Evolutionary conservation across 2,329 filamentous ascomycete genomes (phyloP).

Genomic region (Cytospora piceae): DNA sequence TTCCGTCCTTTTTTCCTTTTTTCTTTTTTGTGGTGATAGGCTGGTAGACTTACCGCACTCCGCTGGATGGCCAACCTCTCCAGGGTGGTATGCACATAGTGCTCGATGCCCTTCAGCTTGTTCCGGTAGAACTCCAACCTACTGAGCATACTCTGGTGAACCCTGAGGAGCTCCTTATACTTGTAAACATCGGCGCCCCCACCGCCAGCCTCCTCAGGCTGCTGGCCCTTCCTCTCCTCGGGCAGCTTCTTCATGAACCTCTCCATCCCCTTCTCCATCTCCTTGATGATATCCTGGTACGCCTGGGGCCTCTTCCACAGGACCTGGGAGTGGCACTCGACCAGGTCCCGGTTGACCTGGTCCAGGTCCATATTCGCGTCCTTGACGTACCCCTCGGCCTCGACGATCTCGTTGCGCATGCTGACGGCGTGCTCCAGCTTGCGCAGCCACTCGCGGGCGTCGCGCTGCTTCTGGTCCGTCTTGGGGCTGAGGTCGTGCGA

Average conservation of each 20-base stretch:
- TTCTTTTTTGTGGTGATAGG: neutral
- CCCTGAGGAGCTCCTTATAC: conserved; percentile 44
- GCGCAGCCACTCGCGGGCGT: conserved; percentile 65
- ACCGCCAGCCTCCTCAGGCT: conserved; percentile 27
- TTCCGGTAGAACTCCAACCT: conserved; percentile 63
- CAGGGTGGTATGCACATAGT: conserved; percentile 65
- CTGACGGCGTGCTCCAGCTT: conserved; percentile 64
- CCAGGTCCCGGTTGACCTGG: conserved; percentile 62
- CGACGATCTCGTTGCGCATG: conserved; percentile 62
- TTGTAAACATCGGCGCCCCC: conserved; percentile 26
- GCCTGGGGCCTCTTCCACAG: conserved; percentile 67
- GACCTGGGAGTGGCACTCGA: conserved; percentile 66
- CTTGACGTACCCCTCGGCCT: conserved; percentile 56
- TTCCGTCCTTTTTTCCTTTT: too few relatives aligned
- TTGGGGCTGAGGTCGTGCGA: conserved; percentile 59
- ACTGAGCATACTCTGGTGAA: conserved; percentile 57
- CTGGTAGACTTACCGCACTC: conserved; percentile 53
- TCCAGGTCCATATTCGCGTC: conserved; percentile 60
- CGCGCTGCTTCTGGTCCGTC: conserved; percentile 65
- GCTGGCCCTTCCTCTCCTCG: conserved; percentile 30
- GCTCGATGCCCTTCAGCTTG: conserved; percentile 65
- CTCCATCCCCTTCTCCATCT: conserved; percentile 53
- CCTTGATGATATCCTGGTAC: conserved; percentile 56
- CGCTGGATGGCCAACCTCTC: conserved; percentile 65
- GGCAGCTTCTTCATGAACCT: conserved; percentile 43